Conservation (phyloP, 1,284 basidiomycete genomes). For the Moniliella sp. region DNA sequence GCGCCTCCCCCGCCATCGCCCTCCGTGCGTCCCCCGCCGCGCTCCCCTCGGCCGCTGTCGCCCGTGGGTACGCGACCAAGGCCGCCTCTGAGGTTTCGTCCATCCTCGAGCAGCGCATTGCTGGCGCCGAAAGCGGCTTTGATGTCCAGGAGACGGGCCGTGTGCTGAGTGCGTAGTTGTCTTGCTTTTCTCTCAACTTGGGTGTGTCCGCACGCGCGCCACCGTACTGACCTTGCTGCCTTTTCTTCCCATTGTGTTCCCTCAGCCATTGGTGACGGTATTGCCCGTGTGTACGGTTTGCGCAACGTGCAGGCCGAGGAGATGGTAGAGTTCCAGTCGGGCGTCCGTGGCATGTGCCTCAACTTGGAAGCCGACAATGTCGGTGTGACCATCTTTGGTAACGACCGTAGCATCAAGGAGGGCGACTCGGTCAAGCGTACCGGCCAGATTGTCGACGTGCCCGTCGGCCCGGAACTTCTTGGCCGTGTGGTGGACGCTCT, state of each 20-base stretch:
- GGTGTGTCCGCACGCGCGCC: not conserved
- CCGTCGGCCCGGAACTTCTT: slow-evolving; percentile 80
- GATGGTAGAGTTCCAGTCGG: slow-evolving; percentile 99
- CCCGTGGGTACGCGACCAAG: too few species aligned
- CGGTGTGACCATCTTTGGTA: slow-evolving; percentile 99
- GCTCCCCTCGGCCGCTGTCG: slow-evolving; percentile 1
- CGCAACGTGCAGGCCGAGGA: slow-evolving; percentile 74
- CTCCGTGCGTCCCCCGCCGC: slow-evolving; percentile 1
- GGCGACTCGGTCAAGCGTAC: slow-evolving; percentile 99
- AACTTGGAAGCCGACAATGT: slow-evolving; percentile 99
- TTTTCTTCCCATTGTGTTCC: too few species aligned
- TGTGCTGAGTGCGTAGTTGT: slow-evolving; percentile 79
- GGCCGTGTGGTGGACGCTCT: slow-evolving; percentile 97
- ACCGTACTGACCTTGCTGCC: slow-evolving; percentile 1
- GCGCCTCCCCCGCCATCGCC: too few species aligned
- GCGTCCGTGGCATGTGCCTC: slow-evolving; percentile 71
- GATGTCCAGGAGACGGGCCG: slow-evolving; percentile 97
- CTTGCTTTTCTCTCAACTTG: too few species aligned
- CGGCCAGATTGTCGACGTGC: slow-evolving; percentile 96
- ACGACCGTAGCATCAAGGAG: slow-evolving; percentile 97
- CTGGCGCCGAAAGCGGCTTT: slow-evolving; percentile 65
- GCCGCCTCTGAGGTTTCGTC: too few species aligned
- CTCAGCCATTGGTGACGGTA: slow-evolving; percentile 94
- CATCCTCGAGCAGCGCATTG: slow-evolving; percentile 93
- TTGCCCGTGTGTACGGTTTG: slow-evolving; percentile 83